Base-by-base conservation (phyloP, 331 rosid genomes). In the Acacia pycnantha region DNA sequence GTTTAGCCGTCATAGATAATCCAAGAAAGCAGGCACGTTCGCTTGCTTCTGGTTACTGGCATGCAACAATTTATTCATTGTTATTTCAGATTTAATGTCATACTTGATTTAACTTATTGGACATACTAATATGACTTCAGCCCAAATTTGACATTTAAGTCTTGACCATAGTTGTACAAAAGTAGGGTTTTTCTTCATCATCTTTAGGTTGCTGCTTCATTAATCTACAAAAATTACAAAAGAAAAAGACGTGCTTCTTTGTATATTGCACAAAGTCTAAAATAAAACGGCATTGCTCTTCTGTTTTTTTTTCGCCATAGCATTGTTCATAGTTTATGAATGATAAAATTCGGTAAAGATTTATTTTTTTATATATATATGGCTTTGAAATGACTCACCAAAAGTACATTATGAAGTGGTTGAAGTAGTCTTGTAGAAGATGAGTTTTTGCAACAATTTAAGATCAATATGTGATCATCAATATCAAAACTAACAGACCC, bases 31-130 rank as follows among this genome's bases (percentile, higher is more conserved):
- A 44, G 40, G 21, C 71, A 27, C 40, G 66, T 53, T 31, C 22
- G 40, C 68, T 62, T 56, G 76, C 27, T 65, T 59, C 61, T 79
- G 54, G 73, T 50, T 50, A 83, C 70, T 53, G 58, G 61, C 76
- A 31, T 33, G 77, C 66, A 77, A 8, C 16, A 27, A 77, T 66
- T 81, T 74, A 54, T 82, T 83, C 74, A 46, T 54, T 76, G 35
- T 69, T 75, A 33, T 31, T 74, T 51, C 73, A 82, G 61, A 82
- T 62, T 82, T 74, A 62, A 62, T 62, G 22, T 75, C 14, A 43
- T 46, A 76, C 51, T 64, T 70, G 68, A 51, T 69, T 70, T 29
- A 54, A 74, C 33, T 43, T 12, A 43, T 62, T 43, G 74, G 3
- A 35, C 58, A 40, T 37, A 4, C 67, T 12, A 69, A 44, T 13